These are phyloP conservation scores for Chalciporus chontae DNA, from an alignment of 768 basidiomycete genomes.

Conservation along the genomic window DNA sequence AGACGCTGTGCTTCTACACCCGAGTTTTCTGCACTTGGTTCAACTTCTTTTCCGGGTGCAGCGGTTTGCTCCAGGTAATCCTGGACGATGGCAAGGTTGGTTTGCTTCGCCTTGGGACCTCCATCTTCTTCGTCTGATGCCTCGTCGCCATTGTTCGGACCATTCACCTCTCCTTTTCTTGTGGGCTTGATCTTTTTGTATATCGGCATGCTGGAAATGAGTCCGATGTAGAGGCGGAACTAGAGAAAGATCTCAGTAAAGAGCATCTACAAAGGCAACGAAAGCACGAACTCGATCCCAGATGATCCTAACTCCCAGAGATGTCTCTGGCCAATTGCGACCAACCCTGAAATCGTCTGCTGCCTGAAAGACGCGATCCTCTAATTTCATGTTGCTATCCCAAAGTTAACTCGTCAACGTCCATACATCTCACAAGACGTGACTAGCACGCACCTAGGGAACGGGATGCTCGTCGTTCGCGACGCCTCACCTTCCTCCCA, in stretches of 20 bases:
- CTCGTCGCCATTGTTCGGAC: constrained; percentile 31
- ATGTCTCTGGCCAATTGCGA: constrained; percentile 29
- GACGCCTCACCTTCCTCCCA: constrained; percentile 27
- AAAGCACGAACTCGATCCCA: constrained; percentile 28
- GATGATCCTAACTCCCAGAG: constrained; percentile 24
- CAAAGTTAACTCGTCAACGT: not conserved
- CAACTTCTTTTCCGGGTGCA: constrained; percentile 28
- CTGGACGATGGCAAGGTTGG: constrained; percentile 22
- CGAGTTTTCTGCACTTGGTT: constrained; percentile 15
- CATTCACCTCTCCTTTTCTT: constrained; percentile 20
- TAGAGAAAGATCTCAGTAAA: constrained; percentile 7
- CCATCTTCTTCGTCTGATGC: constrained; percentile 27
- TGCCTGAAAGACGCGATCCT: constrained; percentile 25
- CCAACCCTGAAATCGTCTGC: constrained; percentile 32
- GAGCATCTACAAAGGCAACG: not conserved
- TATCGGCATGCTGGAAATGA: constrained; percentile 27
- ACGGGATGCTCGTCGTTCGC: constrained; percentile 18
- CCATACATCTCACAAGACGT: not conserved
- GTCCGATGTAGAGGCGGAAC: constrained; percentile 32
- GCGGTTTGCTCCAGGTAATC: constrained; percentile 28
- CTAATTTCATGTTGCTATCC: constrained; percentile 9
- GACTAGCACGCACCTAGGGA: constrained; percentile 31
- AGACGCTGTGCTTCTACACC: constrained; percentile 27
- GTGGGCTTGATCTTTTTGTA: constrained; percentile 28
- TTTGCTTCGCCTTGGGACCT: constrained; percentile 19